A percentile compares a stretch with the other conserved stretches of the same genome.
phyloP scores from a whole-genome alignment of 163 green algal species.

The Chloromonas sp. region DNA sequence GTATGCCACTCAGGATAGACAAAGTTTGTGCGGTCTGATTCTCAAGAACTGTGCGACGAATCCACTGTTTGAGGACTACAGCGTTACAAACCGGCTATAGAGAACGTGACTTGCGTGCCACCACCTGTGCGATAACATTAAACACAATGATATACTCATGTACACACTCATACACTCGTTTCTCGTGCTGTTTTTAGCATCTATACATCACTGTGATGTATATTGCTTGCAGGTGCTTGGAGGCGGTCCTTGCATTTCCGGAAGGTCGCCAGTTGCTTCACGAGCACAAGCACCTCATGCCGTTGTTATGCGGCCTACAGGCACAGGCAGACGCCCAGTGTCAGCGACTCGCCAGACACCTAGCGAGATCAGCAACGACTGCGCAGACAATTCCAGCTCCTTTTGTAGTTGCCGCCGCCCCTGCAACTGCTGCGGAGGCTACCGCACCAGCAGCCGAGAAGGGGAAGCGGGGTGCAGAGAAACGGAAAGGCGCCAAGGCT shows the following conservation, averaged over 20 bases:
- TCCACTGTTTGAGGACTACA: too few species aligned
- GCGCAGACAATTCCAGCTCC: too few species aligned
- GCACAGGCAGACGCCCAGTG: background rate
- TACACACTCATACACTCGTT: too few species aligned
- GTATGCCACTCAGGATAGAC: too few species aligned
- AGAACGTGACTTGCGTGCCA: too few species aligned
- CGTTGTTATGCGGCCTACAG: constrained; percentile 19
- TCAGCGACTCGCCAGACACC: background rate
- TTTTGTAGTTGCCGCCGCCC: background rate
- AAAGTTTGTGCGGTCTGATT: too few species aligned
- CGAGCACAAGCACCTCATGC: constrained; percentile 6
- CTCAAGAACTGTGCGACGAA: too few species aligned
- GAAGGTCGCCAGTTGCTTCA: constrained; percentile 11
- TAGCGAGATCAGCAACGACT: background rate
- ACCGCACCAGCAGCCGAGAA: too few species aligned
- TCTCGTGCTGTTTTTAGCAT: too few species aligned
- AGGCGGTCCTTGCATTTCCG: constrained; percentile 9
- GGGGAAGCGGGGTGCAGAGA: background rate
- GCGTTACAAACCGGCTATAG: too few species aligned
- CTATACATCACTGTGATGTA: too few species aligned
- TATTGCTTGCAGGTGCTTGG: background rate
- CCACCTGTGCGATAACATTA: background rate
- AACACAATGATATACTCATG: background rate
- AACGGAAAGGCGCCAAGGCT: background rate
- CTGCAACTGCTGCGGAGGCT: constrained; percentile 2